Evolutionary conservation across 2,329 filamentous ascomycete species (phyloP).

Genomic region (Elsinoe ampelina): DNA sequence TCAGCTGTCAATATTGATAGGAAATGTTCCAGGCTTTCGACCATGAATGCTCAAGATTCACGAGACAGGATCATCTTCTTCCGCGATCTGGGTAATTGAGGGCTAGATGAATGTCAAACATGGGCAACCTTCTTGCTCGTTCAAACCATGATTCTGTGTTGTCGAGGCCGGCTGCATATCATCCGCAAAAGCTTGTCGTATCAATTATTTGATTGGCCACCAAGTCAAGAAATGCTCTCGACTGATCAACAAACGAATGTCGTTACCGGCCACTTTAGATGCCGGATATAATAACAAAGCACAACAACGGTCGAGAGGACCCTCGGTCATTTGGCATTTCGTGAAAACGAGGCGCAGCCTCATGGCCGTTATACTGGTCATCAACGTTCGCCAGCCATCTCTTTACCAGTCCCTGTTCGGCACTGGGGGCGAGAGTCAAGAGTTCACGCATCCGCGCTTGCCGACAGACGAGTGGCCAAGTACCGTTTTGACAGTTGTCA

Average conservation of each 20-base stretch:
- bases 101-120: background rate
- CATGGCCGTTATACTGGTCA: background rate
- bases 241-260: constrained; percentile 7
- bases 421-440: background rate
- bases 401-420: background rate
- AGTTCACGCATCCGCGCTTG: constrained; percentile 3
- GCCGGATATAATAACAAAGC: background rate
- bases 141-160: background rate
- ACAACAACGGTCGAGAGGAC: constrained; percentile 1
- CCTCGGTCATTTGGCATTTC: background rate
- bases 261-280: background rate
- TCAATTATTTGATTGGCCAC: constrained; percentile 9
- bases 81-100: background rate
- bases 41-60: background rate
- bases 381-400: constrained; percentile 8
- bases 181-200: constrained; percentile 7
- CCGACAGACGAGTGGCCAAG: constrained; percentile 8
- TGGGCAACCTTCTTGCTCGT: background rate
- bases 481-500: background rate
- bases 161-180: constrained; percentile 10
- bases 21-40: constrained; percentile 1
- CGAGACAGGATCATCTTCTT: background rate
- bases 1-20: background rate
- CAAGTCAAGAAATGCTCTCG: background rate
- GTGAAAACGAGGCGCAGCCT: constrained; percentile 1